Conservation (phyloP, 139 green algal species). For the Spirogloea muscicola region DNA sequence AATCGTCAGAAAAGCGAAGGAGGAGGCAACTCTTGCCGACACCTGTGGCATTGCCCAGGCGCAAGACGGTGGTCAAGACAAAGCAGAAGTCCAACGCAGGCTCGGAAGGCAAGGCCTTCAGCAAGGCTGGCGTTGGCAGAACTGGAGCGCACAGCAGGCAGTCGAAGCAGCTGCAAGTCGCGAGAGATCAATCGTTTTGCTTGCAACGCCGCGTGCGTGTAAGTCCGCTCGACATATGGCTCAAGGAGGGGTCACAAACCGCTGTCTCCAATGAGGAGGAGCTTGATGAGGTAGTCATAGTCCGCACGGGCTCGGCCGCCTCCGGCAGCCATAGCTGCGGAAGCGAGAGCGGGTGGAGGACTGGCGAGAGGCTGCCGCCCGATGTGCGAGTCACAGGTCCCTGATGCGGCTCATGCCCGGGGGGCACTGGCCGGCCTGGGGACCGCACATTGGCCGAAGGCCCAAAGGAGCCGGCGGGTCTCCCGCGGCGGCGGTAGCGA, state of each 20-base stretch:
- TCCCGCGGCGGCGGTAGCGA: too few species aligned
- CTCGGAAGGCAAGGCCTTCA: not conserved
- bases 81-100: not conserved
- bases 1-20: constrained; percentile 74
- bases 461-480: too few species aligned
- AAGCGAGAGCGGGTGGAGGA: too few species aligned
- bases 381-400: too few species aligned
- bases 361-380: too few species aligned
- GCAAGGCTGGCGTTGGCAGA: not conserved
- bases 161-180: not conserved
- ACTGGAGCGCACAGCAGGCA: not conserved
- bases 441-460: too few species aligned
- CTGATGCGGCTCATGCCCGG: too few species aligned
- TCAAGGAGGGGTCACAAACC: constrained; percentile 47
- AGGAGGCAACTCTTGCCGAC: constrained; percentile 97
- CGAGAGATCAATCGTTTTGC: not conserved
- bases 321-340: constrained; percentile 19
- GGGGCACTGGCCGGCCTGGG: too few species aligned
- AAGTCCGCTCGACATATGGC: too few species aligned
- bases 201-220: too few species aligned
- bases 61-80: not conserved
- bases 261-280: constrained; percentile 93
- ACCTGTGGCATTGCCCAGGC: constrained; percentile 4
- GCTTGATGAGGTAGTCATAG: constrained; percentile 88
- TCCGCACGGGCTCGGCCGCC: constrained; percentile 51